These are phyloP conservation scores for Giardia muris DNA, from an alignment of 208 protist species.

Conservation along the genomic window DNA sequence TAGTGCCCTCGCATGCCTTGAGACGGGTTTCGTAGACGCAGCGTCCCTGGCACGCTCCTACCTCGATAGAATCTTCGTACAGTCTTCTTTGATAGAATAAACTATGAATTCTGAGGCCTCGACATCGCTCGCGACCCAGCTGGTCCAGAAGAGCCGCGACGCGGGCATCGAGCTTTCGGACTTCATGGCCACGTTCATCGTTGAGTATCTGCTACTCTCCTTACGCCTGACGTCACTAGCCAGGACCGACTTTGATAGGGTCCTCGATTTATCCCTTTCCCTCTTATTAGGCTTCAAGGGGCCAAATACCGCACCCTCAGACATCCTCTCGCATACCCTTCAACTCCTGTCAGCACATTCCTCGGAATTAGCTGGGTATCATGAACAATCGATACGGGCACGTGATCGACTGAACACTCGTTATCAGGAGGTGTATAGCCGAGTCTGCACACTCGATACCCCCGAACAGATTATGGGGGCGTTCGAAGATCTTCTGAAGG, in stretches of 20 bases:
- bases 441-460: not conserved
- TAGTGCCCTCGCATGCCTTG: no score
- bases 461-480: not conserved
- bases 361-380: not conserved
- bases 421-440: not conserved
- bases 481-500: not conserved
- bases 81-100: no score
- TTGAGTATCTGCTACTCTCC: not conserved
- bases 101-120: no score
- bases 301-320: not conserved
- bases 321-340: not conserved
- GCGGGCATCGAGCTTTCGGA: not conserved
- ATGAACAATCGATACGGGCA: not conserved
- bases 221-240: not conserved
- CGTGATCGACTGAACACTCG: not conserved
- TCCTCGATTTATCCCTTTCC: not conserved
- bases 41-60: no score
- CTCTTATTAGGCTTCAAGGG: not conserved
- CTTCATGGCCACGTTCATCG: not conserved
- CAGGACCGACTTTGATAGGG: not conserved
- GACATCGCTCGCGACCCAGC: not conserved
- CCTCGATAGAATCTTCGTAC: no score
- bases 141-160: not conserved
- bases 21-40: no score
- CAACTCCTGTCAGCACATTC: not conserved